A percentile compares a stretch with the other conserved stretches of the same genome.
phyloP scores from a whole-genome alignment of 805 yeast species.

The Yamadazyma phyllophila region DNA sequence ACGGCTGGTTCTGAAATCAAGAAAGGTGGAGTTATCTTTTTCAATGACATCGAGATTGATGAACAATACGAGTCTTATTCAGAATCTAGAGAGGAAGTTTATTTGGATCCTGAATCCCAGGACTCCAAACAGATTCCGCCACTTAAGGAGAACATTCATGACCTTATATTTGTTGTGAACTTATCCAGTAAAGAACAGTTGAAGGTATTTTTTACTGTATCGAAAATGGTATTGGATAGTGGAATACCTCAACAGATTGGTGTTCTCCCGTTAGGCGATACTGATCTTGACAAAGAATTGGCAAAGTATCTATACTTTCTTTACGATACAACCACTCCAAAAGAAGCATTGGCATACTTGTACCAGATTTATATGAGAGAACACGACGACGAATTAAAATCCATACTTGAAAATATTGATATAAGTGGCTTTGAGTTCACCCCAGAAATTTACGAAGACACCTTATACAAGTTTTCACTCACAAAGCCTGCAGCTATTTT shows the following conservation, averaged over 20 bases:
- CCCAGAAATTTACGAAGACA: constrained; percentile 18
- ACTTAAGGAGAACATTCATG: constrained; percentile 71
- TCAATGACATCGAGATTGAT: constrained; percentile 77
- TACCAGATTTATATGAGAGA: constrained; percentile 34
- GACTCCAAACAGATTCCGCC: constrained; percentile 54
- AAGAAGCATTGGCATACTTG: constrained; percentile 39
- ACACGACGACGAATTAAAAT: constrained; percentile 22
- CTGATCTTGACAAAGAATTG: constrained; percentile 25
- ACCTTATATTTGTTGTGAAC: constrained; percentile 66
- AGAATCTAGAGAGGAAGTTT: constrained; percentile 41
- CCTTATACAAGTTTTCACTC: constrained; percentile 34
- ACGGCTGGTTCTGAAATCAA: constrained; percentile 11
- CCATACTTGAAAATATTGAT: constrained; percentile 12
- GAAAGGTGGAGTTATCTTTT: constrained; percentile 53
- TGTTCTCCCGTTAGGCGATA: constrained; percentile 58
- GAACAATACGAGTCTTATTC: constrained; percentile 47
- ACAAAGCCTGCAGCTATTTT: constrained; percentile 54
- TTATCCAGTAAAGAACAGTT: constrained; percentile 54
- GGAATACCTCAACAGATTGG: constrained; percentile 82
- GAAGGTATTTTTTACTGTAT: constrained; percentile 46
- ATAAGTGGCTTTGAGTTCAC: constrained; percentile 18
- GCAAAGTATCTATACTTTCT: constrained; percentile 36
- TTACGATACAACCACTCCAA: constrained; percentile 25
- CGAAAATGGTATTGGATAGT: constrained; percentile 49
- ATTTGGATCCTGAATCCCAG: constrained; percentile 32